Evolutionary conservation across 2,329 filamentous ascomycete species (phyloP), one percentile per base, ranked within the genome.

Genomic region (Stromatinia cepivora): DNA sequence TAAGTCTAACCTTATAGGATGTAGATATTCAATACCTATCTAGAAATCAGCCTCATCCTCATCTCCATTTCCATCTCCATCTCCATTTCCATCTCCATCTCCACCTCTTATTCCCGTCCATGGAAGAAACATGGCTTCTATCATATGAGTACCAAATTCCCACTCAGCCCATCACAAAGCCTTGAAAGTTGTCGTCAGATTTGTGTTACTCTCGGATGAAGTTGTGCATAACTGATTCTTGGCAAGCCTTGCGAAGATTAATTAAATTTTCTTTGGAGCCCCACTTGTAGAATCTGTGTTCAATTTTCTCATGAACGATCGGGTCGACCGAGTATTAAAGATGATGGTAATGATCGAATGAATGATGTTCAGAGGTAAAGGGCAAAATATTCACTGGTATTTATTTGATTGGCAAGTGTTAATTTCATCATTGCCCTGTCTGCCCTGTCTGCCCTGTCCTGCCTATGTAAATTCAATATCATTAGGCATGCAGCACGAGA

Each of bases 91-190:
- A 57, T 31, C n/a, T n/a, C n/a, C n/a, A n/a, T n/a, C n/a, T n/a
- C n/a, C n/a, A n/a, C n/a, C n/a, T n/a, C n/a, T n/a, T n/a, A n/a
- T n/a, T n/a, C n/a, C n/a, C n/a, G n/a, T n/a, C 4, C 58, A 61
- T 61, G 58, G 42, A 6, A 17, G 20, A 48, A 61, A 61, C 58
- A 61, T 48, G 58, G 58, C 17, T 61, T 48, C 20, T 31, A 46
- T 46, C n/a, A 42, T 42, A 15, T 6, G 15, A 42, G 39, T 42
- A 42, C 39, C 39, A 42, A 42, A 15, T 42, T 3, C 39, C 15
- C 3, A 3, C 15, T 42, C 39, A 42, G 39, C 39, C 36, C 10
- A 42, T 42, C 20, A 48, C 22, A 48, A 7, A 20, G 45, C 45
- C 17, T 48, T 48, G 3, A 22, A 13, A 56, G 36, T 31, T 61